Evolutionary conservation across 345 rosid genomes (phyloP).

Genomic region (Acer campestre): DNA sequence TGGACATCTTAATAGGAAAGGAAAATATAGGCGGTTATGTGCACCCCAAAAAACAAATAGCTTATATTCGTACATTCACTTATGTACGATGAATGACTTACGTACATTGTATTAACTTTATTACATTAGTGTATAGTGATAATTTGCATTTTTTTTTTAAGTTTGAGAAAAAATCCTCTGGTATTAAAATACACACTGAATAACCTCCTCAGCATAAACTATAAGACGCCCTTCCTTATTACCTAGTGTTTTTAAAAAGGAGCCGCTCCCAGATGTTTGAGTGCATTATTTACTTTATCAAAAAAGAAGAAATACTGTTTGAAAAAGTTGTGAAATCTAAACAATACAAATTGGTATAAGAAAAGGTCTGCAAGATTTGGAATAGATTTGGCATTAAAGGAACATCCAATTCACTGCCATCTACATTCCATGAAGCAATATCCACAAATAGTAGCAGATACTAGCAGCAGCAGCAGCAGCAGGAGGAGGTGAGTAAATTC

Average conservation of each 20-base stretch:
- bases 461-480: neutral
- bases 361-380: slow-evolving; percentile 24
- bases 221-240: neutral
- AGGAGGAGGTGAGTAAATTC: slow-evolving; percentile 20
- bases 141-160: no score
- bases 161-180: neutral
- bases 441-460: slow-evolving; percentile 32
- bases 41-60: no score
- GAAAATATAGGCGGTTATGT: no score
- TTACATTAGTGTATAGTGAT: no score
- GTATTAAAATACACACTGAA: neutral
- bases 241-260: neutral
- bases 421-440: slow-evolving; percentile 26
- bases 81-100: no score
- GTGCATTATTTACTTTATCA: slow-evolving; percentile 2
- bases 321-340: neutral
- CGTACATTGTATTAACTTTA: no score
- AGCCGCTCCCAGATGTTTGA: neutral
- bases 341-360: slow-evolving; percentile 3
- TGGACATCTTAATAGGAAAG: no score
- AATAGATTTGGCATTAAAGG: slow-evolving; percentile 26
- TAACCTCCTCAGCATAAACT: neutral
- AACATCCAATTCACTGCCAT: slow-evolving; percentile 22
- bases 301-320: neutral
- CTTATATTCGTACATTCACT: no score